phyloP scores from a whole-genome alignment of 1,284 basidiomycete species.

The Papiliotrema nemorosa region DNA sequence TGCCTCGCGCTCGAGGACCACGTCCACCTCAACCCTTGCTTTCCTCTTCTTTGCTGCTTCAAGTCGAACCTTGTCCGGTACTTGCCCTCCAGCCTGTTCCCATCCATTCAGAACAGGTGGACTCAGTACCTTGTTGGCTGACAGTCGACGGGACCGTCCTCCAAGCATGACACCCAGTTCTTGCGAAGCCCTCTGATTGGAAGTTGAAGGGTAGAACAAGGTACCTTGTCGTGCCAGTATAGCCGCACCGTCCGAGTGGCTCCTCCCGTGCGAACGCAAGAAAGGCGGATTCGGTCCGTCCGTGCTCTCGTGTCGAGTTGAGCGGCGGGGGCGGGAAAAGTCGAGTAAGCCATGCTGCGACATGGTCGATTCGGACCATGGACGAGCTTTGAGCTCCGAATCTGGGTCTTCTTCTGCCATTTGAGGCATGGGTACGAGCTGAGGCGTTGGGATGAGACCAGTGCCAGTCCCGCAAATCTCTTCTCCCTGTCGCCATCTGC shows the following conservation, averaged over 20 bases:
- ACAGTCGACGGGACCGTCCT: constrained; percentile 30
- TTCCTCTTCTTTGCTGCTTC: constrained; percentile 63
- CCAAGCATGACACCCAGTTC: constrained; percentile 48
- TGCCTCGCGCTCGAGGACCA: constrained; percentile 70
- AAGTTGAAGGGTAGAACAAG: constrained; percentile 42
- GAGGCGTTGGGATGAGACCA: constrained; percentile 18
- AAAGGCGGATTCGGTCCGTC: constrained; percentile 3
- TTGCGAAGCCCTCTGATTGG: constrained; percentile 35
- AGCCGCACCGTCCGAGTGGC: constrained; percentile 43
- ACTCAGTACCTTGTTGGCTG: constrained; percentile 36
- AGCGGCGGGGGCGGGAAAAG: too few species aligned
- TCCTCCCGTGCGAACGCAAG: constrained; percentile 21
- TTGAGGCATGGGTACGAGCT: neutral
- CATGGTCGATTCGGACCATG: constrained; percentile 31
- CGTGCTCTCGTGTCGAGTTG: too few species aligned
- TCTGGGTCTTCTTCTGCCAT: constrained; percentile 2
- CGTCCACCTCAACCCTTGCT: constrained; percentile 78
- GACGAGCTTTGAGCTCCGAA: constrained; percentile 17
- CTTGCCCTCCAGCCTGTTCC: constrained; percentile 13
- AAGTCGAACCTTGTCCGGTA: constrained; percentile 35
- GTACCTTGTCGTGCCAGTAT: constrained; percentile 46
- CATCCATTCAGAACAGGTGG: constrained; percentile 27
- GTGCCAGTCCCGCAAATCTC: constrained; percentile 19
- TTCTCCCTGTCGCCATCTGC: constrained; percentile 17
- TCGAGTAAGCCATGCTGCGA: constrained; percentile 10